Evolutionary conservation across 176 grass and related monocot genomes (phyloP), one percentile per base, ranked within the genome.

Genomic region (Aegilops tauschii): DNA sequence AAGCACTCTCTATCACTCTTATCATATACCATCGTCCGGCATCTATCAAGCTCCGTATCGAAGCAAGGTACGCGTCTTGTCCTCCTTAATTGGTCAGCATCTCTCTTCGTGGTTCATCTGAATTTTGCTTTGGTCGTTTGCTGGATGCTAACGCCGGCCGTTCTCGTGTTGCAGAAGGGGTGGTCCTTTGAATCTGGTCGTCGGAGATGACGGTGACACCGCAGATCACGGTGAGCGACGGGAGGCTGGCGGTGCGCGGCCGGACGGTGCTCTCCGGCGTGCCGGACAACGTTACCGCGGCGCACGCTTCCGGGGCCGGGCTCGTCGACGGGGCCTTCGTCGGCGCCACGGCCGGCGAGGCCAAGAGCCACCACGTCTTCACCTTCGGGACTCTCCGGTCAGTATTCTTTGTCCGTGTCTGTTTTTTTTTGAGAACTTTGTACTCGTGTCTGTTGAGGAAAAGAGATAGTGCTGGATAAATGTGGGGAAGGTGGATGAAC

Each of bases 341-440:
- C 61, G 93, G 95, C 40, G 93, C 85, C 30, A 31, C 68, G 73
- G 91, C 87, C 27, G 80, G 23, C 25, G 86, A 91, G 73, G 42
- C 86, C 78, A 93, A 95, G 82, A 95, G 91, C 93, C 75, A 73
- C 82, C 95, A 95, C 77, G 78, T 93, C 44, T 92, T 97, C 85
- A 88, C 93, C 56, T 56, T 97, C 50, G 95, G 95, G 18, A 90
- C 87, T 13, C 93, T 97, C 75, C 82, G 75, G 95, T 97, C 69
- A 84, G 80, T 28, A 31, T 9, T 64, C 8, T 78, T 40, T 42
- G 59, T 72, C 20, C n/a, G 7, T 49, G 32, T 23, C 2, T 47
- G 71, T 5, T 20, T 25, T 25, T 25, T 25, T 25, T 25, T 25
- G 23, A 25, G 23, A 25, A 25, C 23, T 25, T 25, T 25, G 23